Percentiles rank a stretch among this genome's conserved stretches.
Conservation (phyloP, 768 basidiomycete species). For the Galerina marginata region DNA sequence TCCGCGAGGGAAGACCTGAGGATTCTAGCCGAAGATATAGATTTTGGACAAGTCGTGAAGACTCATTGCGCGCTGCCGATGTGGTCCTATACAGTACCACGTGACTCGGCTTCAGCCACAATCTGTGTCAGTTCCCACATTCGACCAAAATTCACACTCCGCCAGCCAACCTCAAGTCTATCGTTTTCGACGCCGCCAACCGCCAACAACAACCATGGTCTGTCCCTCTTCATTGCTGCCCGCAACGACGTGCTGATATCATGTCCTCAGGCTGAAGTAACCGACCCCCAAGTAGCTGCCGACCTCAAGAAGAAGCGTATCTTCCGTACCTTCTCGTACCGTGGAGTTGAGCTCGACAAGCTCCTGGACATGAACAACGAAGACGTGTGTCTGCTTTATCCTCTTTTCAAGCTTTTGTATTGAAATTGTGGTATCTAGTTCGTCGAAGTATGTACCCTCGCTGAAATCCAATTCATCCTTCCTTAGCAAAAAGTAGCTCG, state of each 20-base stretch:
- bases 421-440: slow-evolving; percentile 50
- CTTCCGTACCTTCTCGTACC: slow-evolving; percentile 99
- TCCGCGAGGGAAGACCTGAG: slow-evolving; percentile 92
- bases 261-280: slow-evolving; percentile 76
- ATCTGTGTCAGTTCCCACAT: slow-evolving; percentile 28
- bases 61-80: slow-evolving; percentile 20
- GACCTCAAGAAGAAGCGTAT: slow-evolving; percentile 99
- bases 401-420: not conserved
- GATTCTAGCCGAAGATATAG: slow-evolving; percentile 79
- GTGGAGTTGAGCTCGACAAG: slow-evolving; percentile 97
- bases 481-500: slow-evolving; percentile 63
- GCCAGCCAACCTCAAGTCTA: slow-evolving; percentile 31
- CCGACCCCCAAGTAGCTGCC: slow-evolving; percentile 92
- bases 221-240: slow-evolving; percentile 20
- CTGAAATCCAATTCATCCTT: not conserved
- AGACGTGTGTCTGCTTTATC: slow-evolving; percentile 64
- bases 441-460: slow-evolving; percentile 65
- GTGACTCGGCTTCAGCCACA: slow-evolving; percentile 50
- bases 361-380: slow-evolving; percentile 96
- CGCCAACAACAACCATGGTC: slow-evolving; percentile 51
- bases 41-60: slow-evolving; percentile 32
- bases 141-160: slow-evolving; percentile 34
- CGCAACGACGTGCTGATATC: slow-evolving; percentile 16
- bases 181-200: slow-evolving; percentile 44
- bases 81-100: slow-evolving; percentile 69